Percentiles rank a stretch among this genome's conserved stretches.
Evolutionary conservation across 129 eudicot species (phyloP).

Genomic region (Artemisia argyi): DNA sequence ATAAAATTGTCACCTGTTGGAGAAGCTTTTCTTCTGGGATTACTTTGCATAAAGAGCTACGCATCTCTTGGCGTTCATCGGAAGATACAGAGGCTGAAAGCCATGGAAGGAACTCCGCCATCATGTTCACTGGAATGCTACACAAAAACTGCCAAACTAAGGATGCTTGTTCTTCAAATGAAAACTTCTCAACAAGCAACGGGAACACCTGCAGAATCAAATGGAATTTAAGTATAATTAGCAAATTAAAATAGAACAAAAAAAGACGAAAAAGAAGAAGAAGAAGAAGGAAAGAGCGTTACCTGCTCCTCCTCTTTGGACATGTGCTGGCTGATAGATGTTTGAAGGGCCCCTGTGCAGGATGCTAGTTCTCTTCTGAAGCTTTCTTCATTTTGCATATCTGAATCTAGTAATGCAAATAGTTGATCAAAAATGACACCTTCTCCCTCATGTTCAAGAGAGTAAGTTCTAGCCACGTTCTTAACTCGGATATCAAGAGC

Average conservation of each 20-base stretch:
- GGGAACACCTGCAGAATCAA: slow-evolving; percentile 70
- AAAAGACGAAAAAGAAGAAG: neutral
- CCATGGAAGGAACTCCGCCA: slow-evolving; percentile 99
- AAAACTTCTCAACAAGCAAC: slow-evolving; percentile 87
- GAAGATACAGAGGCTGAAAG: slow-evolving; percentile 88
- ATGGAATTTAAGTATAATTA: neutral
- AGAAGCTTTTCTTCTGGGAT: slow-evolving; percentile 94
- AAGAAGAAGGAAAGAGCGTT: neutral
- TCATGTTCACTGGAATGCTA: slow-evolving; percentile 99
- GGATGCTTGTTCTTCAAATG: slow-evolving; percentile 98
- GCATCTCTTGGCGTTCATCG: slow-evolving; percentile 95
- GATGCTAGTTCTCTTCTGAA: slow-evolving; percentile 94
- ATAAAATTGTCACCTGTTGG: slow-evolving; percentile 63
- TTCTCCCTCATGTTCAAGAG: slow-evolving; percentile 99
- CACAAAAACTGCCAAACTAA: slow-evolving; percentile 97
- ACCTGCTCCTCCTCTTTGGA: slow-evolving; percentile 99
- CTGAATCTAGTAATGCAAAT: slow-evolving; percentile 69
- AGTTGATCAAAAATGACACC: slow-evolving; percentile 94
- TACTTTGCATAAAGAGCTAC: slow-evolving; percentile 69
- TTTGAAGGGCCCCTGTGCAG: slow-evolving; percentile 93
- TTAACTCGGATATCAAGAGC: slow-evolving; percentile 98
- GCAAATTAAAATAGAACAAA: neutral
- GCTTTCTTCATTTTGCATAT: slow-evolving; percentile 74
- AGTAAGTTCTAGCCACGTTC: slow-evolving; percentile 96
- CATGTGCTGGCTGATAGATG: slow-evolving; percentile 99